A percentile compares a stretch with the other conserved stretches of the same genome.
phyloP scores from a whole-genome alignment of 2,329 filamentous ascomycete genomes.

The Fusarium compactum region DNA sequence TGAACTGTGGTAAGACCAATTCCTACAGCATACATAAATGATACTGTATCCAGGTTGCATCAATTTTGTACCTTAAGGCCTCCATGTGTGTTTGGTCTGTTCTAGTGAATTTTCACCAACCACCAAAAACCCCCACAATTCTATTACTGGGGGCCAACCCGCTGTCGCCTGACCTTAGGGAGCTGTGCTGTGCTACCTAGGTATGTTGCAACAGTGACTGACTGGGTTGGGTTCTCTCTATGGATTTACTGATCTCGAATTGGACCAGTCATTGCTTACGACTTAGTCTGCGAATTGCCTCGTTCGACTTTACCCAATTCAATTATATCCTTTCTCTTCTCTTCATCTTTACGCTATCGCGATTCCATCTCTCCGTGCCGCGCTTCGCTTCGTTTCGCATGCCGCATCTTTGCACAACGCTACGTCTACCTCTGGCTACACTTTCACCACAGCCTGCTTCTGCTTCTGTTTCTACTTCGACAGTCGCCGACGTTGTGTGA shows the following conservation, averaged over 20 bases:
- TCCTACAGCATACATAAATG: neutral
- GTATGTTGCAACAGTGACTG: neutral
- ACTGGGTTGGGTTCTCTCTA: slow-evolving; percentile 1
- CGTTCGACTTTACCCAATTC: slow-evolving; percentile 14
- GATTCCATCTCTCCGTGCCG: slow-evolving; percentile 36
- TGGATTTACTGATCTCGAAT: slow-evolving; percentile 25
- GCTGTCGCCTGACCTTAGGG: slow-evolving; percentile 43
- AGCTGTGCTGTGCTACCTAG: neutral
- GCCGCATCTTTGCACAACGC: slow-evolving; percentile 53
- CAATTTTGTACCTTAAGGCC: neutral
- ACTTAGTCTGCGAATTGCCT: slow-evolving; percentile 47
- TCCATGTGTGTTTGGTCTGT: neutral
- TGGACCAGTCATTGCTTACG: slow-evolving; percentile 42
- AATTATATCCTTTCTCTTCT: neutral
- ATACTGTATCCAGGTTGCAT: neutral
- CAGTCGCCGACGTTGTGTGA: slow-evolving; percentile 44
- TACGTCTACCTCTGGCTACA: slow-evolving; percentile 25
- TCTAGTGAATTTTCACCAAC: neutral
- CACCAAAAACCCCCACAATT: slow-evolving; percentile 13
- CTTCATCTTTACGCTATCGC: slow-evolving; percentile 6
- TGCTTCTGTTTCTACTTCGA: slow-evolving; percentile 37
- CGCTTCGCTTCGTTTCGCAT: slow-evolving; percentile 45
- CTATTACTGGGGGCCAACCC: slow-evolving; percentile 19
- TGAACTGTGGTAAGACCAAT: slow-evolving; percentile 3
- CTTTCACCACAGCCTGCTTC: slow-evolving; percentile 41